These are phyloP conservation scores for Mycena albidolilacea DNA, from an alignment of 768 basidiomycete genomes.

Conservation along the genomic window DNA sequence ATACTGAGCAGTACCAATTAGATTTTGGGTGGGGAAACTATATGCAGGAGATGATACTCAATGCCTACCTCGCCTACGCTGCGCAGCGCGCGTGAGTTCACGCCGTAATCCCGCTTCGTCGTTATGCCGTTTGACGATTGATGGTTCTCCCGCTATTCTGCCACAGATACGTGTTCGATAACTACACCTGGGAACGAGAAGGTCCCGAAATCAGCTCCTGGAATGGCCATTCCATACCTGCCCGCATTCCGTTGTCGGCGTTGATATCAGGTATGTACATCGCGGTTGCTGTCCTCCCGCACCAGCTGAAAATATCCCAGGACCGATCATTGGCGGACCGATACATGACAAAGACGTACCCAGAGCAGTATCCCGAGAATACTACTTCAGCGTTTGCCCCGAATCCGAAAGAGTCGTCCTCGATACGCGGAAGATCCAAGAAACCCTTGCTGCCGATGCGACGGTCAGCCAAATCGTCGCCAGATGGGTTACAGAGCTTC, in stretches of 20 bases:
- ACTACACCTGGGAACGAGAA: slow-evolving; percentile 68
- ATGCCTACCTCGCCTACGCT: slow-evolving; percentile 63
- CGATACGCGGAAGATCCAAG: slow-evolving; percentile 20
- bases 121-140: background rate
- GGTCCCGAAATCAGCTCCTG: slow-evolving; percentile 60
- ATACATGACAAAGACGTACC: slow-evolving; percentile 53
- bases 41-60: slow-evolving; percentile 71
- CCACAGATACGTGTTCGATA: slow-evolving; percentile 69
- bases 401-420: slow-evolving; percentile 23
- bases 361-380: slow-evolving; percentile 60
- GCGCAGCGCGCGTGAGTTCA: slow-evolving; percentile 61
- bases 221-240: slow-evolving; percentile 65
- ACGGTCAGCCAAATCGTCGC: slow-evolving; percentile 23
- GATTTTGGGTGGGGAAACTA: slow-evolving; percentile 74
- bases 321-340: slow-evolving; percentile 41
- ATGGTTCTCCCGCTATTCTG: background rate
- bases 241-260: slow-evolving; percentile 68
- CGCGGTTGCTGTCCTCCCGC: background rate
- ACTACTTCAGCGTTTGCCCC: slow-evolving; percentile 66
- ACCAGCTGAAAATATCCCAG: slow-evolving; percentile 29
- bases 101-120: background rate
- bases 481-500: slow-evolving; percentile 24
- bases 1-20: slow-evolving; percentile 35
- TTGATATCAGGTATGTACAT: slow-evolving; percentile 61
- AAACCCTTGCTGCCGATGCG: background rate